Base-by-base conservation (phyloP, 139 green algal genomes). In the Pedinophyceae sp. region DNA sequence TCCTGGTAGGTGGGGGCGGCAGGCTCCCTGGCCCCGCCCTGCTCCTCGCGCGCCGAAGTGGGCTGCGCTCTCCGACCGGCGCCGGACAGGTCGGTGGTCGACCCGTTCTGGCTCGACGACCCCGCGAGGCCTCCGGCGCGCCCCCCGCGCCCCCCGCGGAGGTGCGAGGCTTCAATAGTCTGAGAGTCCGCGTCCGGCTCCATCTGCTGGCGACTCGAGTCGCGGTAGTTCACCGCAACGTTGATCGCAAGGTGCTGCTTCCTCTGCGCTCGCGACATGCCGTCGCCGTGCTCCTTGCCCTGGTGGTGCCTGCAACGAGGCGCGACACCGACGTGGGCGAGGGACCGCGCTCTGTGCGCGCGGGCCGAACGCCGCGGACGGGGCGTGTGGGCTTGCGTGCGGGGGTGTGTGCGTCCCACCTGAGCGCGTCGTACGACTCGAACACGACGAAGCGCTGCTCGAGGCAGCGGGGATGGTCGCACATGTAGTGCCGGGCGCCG, bases 401-500 rank as follows among this genome's bases (percentile, higher is more conserved):
- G n/a, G n/a, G n/a, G n/a, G n/a, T n/a, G n/a, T n/a, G n/a, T n/a
- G n/a, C n/a, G n/a, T n/a, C n/a, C n/a, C n/a, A n/a, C n/a, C n/a
- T n/a, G n/a, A 43, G 34, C 34, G 7, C 34, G 34, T 43, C 10
- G 10, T 43, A 7, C 34, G 7, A 7, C 34, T 13, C 34, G 52
- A 95, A 97, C 28, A 95, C 88, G 30, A 94, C 73, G 55, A 95
- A 96, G 61, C 87, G 85, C 30, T 73, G 65, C 64, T 92, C 80
- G 55, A 94, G 55, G 75, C 88, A 96, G 24, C 50, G 43, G 0
- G 73, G 74, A 62, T 94, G 69, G 19, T 81, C 74, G 73, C 88
- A 96, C 30, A 73, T 56, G 72, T 81, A 76, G 70, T 97, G 88
- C 18, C 77, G 64, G 6, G 69, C 48, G 2, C 61, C 49, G 52